Evolutionary conservation across 345 rosid genomes (phyloP).

Genomic region (Eucalyptus marginata): DNA sequence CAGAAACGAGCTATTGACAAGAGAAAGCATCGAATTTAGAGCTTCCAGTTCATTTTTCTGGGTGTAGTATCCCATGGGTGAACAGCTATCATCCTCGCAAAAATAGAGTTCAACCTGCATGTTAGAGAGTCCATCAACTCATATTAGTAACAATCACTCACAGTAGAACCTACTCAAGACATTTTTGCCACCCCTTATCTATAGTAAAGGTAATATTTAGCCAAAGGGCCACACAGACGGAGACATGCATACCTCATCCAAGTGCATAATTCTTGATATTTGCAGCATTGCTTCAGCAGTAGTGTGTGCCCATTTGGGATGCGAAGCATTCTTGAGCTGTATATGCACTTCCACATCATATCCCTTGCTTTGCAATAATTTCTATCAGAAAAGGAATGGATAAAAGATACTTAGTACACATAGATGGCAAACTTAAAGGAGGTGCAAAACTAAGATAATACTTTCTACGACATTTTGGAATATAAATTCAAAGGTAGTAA

Average conservation of each 20-base stretch:
- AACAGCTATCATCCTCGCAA: slow-evolving; percentile 22
- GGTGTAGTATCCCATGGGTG: slow-evolving; percentile 32
- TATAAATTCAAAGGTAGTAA: not conserved
- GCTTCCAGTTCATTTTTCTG: slow-evolving; percentile 73
- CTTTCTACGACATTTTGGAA: not conserved
- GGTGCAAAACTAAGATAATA: not conserved
- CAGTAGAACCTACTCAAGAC: not conserved
- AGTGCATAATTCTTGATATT: slow-evolving; percentile 49
- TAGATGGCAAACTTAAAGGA: not conserved
- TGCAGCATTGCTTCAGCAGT: slow-evolving; percentile 37
- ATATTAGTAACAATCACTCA: not conserved
- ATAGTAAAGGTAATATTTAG: not conserved
- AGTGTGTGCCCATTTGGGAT: slow-evolving; percentile 15
- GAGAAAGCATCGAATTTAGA: slow-evolving; percentile 44
- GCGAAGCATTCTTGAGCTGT: slow-evolving; percentile 11
- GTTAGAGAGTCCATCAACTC: not conserved
- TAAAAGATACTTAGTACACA: not conserved
- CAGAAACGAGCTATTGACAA: slow-evolving; percentile 7
- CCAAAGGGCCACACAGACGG: not conserved
- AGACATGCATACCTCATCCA: slow-evolving; percentile 44
- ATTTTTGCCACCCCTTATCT: rapidly evolving
- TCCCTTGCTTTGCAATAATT: slow-evolving; percentile 38
- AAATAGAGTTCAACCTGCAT: slow-evolving; percentile 82
- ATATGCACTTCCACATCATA: slow-evolving; percentile 35
- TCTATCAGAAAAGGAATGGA: slow-evolving; percentile 17